Conservation (phyloP, 768 basidiomycete species). For the Rhizopogon vinicolor region DNA sequence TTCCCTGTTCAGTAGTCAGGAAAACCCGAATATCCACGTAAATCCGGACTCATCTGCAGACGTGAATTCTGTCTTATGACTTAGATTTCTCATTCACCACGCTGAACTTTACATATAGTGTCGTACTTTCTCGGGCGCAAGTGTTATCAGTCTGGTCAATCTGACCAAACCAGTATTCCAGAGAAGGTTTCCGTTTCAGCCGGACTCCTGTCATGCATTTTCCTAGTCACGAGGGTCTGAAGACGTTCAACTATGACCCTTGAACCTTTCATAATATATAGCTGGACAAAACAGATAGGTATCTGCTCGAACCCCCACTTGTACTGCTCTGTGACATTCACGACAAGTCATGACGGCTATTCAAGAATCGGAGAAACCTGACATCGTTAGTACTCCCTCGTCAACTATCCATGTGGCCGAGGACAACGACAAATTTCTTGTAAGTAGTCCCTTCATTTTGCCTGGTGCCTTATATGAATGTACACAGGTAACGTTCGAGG, state of each 20-base stretch:
- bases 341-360: neutral
- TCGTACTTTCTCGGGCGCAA: no score
- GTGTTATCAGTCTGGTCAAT: no score
- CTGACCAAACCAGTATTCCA: neutral
- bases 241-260: neutral
- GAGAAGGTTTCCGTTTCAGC: neutral
- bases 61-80: no score
- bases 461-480: neutral
- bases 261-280: neutral
- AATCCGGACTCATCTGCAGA: no score
- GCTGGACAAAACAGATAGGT: neutral
- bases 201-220: neutral
- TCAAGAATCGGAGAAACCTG: neutral
- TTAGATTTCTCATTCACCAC: no score
- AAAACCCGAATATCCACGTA: no score
- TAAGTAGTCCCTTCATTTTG: neutral
- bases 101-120: no score
- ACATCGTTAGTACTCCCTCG: neutral
- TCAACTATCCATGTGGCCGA: neutral
- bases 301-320: neutral
- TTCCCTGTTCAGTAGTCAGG: no score
- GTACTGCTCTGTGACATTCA: neutral
- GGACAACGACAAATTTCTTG: neutral
- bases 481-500: conserved; percentile 28
- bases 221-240: neutral